Percentiles rank a stretch among this genome's conserved stretches.
phyloP scores from a whole-genome alignment of 2,329 filamentous ascomycete genomes.

The Colletotrichum endophyticum region DNA sequence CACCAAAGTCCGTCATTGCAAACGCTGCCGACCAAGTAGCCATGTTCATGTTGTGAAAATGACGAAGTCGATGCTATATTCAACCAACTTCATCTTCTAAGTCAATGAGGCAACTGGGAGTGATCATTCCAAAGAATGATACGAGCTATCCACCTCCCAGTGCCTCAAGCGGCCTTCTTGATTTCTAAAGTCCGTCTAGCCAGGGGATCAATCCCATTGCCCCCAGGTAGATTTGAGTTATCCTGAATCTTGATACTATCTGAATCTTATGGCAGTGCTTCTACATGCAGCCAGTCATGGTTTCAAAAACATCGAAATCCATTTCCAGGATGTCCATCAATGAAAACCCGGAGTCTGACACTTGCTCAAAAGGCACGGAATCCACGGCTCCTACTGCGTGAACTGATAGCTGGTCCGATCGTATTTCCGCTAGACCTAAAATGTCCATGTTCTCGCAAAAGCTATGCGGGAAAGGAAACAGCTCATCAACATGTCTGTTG shows the following conservation, averaged over 20 bases:
- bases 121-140: neutral
- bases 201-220: too few species aligned
- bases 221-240: neutral
- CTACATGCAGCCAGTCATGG: neutral
- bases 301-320: neutral
- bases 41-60: neutral
- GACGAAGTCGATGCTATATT: neutral
- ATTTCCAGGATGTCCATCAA: neutral
- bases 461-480: neutral
- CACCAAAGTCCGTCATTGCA: neutral
- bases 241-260: neutral
- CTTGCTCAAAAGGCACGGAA: neutral
- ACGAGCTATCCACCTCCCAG: neutral
- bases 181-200: neutral
- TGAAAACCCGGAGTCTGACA: neutral
- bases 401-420: neutral
- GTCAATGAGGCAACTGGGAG: neutral
- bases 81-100: neutral
- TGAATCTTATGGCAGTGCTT: accelerated
- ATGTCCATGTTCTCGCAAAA: neutral
- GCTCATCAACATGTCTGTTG: neutral
- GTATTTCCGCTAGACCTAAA: neutral
- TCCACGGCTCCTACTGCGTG: neutral
- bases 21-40: neutral
- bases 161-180: neutral